Base-by-base conservation (phyloP, 2,329 filamentous ascomycete genomes). In the Cladophialophora exuberans region DNA sequence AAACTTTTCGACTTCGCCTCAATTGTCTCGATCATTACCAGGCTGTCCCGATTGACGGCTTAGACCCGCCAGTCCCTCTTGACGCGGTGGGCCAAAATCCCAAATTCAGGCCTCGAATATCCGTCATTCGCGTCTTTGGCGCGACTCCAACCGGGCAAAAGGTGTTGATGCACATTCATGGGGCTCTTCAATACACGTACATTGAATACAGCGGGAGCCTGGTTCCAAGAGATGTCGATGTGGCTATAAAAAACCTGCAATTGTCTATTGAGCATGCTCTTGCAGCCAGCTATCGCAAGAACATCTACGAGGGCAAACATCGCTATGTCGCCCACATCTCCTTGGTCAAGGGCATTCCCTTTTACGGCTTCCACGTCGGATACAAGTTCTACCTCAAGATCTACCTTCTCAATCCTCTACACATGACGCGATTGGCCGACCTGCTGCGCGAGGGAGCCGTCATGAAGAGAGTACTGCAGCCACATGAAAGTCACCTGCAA, bases 21-120 rank as follows among this genome's bases (percentile, higher is more conserved):
- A 97, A 99, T 71, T 96, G 90, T 76, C 87, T 99, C 75, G 94
- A 99, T 73, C 87, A 94, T 71, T 99, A 97, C 72, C 91, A 96
- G 74, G 83, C 86, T 35, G 79, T 79, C 9, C 88, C 91, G 15
- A 89, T 90, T 46, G 56, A 61, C 36, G 80, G 81, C 63, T 87
- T 94, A 70, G 92, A 97, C 72, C 90, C 92, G 60, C 81, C 84
- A 59, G 79, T 97, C 62, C 84, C 87, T 59, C 84, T 83, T 63
- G 52, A 47, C 7, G 26, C 22, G n/a, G 41, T 50, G 28, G 82
- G 84, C 69, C 75, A 84, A 62, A 81, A 76, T 22, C 78, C 76
- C 43, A 76, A 79, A 59, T 85, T 83, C 56, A 82, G 83, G 28
- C 86, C 89, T 7, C 87, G 85, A 61, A 85, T 97, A 0, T 93